These are phyloP conservation scores for Trypanosoma congolense DNA, from an alignment of 208 protist genomes.

Conservation along the genomic window DNA sequence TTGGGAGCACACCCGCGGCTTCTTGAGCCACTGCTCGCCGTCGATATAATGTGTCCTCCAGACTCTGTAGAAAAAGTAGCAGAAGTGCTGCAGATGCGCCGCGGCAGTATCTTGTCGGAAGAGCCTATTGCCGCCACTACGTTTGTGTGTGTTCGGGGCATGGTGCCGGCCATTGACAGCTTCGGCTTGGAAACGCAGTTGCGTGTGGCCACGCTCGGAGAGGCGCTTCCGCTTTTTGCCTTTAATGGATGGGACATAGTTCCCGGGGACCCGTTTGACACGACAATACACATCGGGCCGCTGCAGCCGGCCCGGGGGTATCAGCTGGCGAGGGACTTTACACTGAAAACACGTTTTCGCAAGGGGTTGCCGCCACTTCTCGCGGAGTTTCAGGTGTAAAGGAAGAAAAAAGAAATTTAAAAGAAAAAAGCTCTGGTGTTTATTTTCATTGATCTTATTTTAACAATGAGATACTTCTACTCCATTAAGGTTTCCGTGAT, in stretches of 20 bases:
- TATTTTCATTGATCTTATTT: no score
- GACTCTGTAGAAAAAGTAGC: conserved; percentile 82
- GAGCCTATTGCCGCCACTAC: conserved; percentile 95
- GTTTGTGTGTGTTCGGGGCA: conserved; percentile 90
- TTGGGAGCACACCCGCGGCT: conserved; percentile 94
- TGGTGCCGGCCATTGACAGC: conserved; percentile 97
- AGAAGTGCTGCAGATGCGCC: conserved; percentile 83
- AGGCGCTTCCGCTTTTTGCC: conserved; percentile 89
- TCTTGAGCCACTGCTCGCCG: conserved; percentile 97
- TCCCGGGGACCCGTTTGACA: conserved; percentile 98
- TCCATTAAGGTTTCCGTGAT: no score
- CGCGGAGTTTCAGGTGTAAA: conserved; percentile 34
- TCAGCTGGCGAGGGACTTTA: conserved; percentile 98
- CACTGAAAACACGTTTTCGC: conserved; percentile 97
- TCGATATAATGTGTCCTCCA: conserved; percentile 91
- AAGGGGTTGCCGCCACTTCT: conserved; percentile 90
- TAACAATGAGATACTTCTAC: no score
- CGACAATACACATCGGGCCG: conserved; percentile 90
- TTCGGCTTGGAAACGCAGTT: conserved; percentile 99
- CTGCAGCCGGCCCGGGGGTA: conserved; percentile 91
- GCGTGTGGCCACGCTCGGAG: conserved; percentile 94
- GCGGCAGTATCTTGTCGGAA: conserved; percentile 90
- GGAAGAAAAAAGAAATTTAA: not conserved
- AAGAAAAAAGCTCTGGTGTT: no score
- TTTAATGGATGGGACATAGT: conserved; percentile 98